phyloP scores from a whole-genome alignment of 495 filamentous ascomycete species.

The Oidiodendron maius region DNA sequence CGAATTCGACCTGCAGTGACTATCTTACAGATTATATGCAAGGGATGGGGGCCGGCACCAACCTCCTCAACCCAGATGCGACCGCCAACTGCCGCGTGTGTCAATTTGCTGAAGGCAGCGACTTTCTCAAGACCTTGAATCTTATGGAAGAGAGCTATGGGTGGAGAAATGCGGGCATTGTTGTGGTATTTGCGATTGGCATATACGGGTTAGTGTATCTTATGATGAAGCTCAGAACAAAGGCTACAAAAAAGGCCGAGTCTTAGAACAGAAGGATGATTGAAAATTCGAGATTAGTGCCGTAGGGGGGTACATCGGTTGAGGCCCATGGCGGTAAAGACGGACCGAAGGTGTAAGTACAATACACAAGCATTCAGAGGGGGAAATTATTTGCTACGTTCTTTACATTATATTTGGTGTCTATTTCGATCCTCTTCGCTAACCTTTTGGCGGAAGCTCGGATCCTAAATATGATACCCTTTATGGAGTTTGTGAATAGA shows the following conservation, averaged over 20 bases:
- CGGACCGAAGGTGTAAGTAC: not conserved
- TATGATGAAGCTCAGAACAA: conserved; percentile 38
- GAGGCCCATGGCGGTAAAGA: not conserved
- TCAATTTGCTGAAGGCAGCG: conserved; percentile 46
- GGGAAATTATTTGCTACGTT: not conserved
- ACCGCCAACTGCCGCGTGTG: conserved; percentile 51
- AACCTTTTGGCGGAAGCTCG: not conserved
- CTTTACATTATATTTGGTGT: not conserved
- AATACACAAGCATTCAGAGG: not conserved
- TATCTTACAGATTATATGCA: conserved; percentile 18
- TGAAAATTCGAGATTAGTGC: not conserved
- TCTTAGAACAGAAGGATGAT: conserved; percentile 9
- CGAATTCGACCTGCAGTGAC: conserved; percentile 19
- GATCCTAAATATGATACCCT: not conserved
- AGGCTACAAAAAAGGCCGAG: conserved; percentile 42
- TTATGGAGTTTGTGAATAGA: not conserved
- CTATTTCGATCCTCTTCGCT: not conserved
- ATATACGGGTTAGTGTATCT: conserved; percentile 38
- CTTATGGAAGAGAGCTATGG: conserved; percentile 36
- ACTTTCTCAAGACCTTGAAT: conserved; percentile 36
- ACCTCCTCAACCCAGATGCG: conserved; percentile 29
- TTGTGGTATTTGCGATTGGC: conserved; percentile 35
- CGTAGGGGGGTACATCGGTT: not conserved
- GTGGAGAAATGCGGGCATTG: conserved; percentile 50
- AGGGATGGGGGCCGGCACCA: conserved; percentile 24